phyloP scores from a whole-genome alignment of 352 stramenopile species.

The Pilasporangium apinafurcum region DNA sequence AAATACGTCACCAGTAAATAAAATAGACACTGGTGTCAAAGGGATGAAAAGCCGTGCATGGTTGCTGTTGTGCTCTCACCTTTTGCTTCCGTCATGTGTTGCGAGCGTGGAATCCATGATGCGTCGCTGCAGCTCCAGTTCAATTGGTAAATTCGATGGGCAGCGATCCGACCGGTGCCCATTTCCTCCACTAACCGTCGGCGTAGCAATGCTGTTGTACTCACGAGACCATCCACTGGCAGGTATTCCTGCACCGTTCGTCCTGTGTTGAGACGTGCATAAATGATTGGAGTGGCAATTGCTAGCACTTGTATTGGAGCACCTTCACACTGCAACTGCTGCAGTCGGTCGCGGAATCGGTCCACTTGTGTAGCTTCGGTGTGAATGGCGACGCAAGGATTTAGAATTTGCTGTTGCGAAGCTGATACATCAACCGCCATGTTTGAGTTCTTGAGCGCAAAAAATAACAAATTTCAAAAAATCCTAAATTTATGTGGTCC shows the following conservation, averaged over 20 bases:
- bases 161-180: slow-evolving; percentile 25
- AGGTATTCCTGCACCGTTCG: too few relatives aligned
- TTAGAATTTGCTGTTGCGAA: too few relatives aligned
- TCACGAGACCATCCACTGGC: not conserved
- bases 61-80: not conserved
- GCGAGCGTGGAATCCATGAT: slow-evolving; percentile 25
- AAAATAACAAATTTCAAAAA: too few relatives aligned
- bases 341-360: slow-evolving; percentile 11
- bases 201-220: not conserved
- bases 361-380: slow-evolving; percentile 21
- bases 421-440: too few relatives aligned
- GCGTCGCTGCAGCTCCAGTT: slow-evolving; percentile 30
- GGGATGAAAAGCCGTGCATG: too few relatives aligned
- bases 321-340: not conserved
- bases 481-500: too few relatives aligned
- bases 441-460: too few relatives aligned
- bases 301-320: not conserved
- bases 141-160: slow-evolving; percentile 47
- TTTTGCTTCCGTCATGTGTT: slow-evolving; percentile 1
- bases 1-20: not conserved
- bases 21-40: not conserved
- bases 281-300: slow-evolving; percentile 8
- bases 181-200: slow-evolving; percentile 1
- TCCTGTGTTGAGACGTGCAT: not conserved
- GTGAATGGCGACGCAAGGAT: slow-evolving; percentile 17